Evolutionary conservation across 129 eudicot genomes (phyloP), one percentile per base, ranked within the genome.

Genomic region (Artemisia argyi): DNA sequence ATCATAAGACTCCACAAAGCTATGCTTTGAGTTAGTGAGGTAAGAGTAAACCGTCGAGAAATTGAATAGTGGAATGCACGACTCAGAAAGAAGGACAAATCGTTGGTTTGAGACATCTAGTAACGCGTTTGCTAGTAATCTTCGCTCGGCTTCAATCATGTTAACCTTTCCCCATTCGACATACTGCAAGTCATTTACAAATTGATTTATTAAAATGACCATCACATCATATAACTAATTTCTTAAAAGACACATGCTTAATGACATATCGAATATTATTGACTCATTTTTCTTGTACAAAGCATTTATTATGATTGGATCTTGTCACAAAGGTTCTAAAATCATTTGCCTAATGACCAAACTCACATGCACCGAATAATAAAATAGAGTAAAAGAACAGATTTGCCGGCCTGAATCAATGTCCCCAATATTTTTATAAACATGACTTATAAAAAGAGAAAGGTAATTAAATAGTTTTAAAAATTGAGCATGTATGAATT

Each of bases 111-210:
- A 87, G 75, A 82, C 63, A 73, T 93, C 98, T 14, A 89, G 83
- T 18, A 93, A 87, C 1, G 98, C 97, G 24, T 93, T 89, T 35
- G 97, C 92, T 71, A 93, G 80, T 16, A 93, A 66, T 54, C 98
- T 81, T 11, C 91, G 83, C 65, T 93, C 98, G 7, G 97, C 97
- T 77, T 93, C 98, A 1, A 93, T 69, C 95, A 93, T 89, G 85
- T 83, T 87, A 5, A 79, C 87, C 10, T 82, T 71, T 39, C 97
- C 97, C 97, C 97, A 91, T 78, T 83, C 74, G 5, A 91, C 97
- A 69, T 71, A 84, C 95, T 91, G 69, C 66, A 74, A 10, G 46
- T n/a, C 18, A 72, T 14, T 63, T 17, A 9, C 15, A 5, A n/a
- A 8, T 39, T 46, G 8, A 65, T 11, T 18, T 17, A 20, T 39